These are phyloP conservation scores for Mycena sp. DNA, from an alignment of 1,284 basidiomycete genomes.

Conservation along the genomic window DNA sequence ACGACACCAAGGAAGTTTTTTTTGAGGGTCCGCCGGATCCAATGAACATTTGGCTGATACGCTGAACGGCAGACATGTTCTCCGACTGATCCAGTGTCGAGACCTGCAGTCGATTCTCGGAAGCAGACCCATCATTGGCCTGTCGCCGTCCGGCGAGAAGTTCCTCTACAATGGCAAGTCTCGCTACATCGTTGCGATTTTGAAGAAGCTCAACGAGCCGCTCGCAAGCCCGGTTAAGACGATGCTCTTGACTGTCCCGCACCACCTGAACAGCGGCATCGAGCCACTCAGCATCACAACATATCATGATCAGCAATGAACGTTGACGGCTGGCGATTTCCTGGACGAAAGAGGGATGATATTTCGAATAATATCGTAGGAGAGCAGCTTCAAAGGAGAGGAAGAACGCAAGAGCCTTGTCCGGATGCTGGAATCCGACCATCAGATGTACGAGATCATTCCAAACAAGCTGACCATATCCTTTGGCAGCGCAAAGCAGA, in stretches of 20 bases:
- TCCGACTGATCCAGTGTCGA: not conserved
- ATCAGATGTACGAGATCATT: conserved; percentile 22
- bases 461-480: conserved; percentile 27
- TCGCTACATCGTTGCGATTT: not conserved
- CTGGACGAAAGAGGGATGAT: conserved; percentile 6
- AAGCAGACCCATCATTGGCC: not conserved
- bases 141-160: not conserved
- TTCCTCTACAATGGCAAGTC: conserved; percentile 1
- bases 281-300: conserved; percentile 25
- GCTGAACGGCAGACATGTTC: not conserved
- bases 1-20: not conserved
- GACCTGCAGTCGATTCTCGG: not conserved
- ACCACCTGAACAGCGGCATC: conserved; percentile 21
- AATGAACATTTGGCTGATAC: not conserved
- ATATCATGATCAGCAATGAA: conserved; percentile 19
- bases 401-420: conserved; percentile 18
- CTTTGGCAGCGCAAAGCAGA: conserved; percentile 26
- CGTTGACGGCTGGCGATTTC: conserved; percentile 19
- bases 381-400: conserved; percentile 14
- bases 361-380: conserved; percentile 11
- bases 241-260: conserved; percentile 4
- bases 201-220: conserved; percentile 12
- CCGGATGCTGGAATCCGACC: conserved; percentile 1
- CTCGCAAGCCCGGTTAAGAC: not conserved
- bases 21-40: not conserved